Evolutionary conservation across 2,329 filamentous ascomycete species (phyloP).

Genomic region (Epichloe hybrida): DNA sequence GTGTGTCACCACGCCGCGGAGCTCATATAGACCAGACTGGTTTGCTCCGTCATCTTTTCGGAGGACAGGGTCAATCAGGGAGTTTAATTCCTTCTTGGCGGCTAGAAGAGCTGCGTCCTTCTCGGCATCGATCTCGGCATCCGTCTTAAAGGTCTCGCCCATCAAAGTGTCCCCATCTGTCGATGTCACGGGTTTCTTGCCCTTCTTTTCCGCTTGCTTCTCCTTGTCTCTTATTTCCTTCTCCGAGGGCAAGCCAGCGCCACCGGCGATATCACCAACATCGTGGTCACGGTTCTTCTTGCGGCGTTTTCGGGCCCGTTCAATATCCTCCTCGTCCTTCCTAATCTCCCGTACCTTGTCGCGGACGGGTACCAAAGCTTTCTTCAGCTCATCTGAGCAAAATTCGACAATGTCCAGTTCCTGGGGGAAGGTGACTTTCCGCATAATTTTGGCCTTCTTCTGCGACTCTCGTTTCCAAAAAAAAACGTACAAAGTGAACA

Average conservation of each 20-base stretch:
- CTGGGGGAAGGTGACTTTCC: slow-evolving; percentile 88
- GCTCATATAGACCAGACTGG: slow-evolving; percentile 88
- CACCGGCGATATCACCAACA: slow-evolving; percentile 30
- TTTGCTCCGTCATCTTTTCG: slow-evolving; percentile 71
- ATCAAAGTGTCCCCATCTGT: slow-evolving; percentile 58
- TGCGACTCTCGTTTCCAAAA: slow-evolving; percentile 93
- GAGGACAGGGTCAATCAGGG: slow-evolving; percentile 62
- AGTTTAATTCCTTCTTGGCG: slow-evolving; percentile 78
- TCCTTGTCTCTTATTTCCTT: slow-evolving; percentile 39
- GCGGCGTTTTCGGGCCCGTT: slow-evolving; percentile 82
- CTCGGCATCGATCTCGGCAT: slow-evolving; percentile 84
- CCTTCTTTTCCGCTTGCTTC: slow-evolving; percentile 29
- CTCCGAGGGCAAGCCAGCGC: slow-evolving; percentile 35
- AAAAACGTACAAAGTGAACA: slow-evolving; percentile 94
- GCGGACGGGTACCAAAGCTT: slow-evolving; percentile 75
- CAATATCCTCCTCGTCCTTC: slow-evolving; percentile 89
- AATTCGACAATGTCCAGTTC: slow-evolving; percentile 92
- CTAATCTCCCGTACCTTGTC: slow-evolving; percentile 91
- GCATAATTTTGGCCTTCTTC: slow-evolving; percentile 99
- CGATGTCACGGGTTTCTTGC: slow-evolving; percentile 19
- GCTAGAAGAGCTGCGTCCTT: slow-evolving; percentile 58
- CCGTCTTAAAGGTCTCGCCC: slow-evolving; percentile 76
- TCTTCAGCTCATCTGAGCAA: slow-evolving; percentile 81
- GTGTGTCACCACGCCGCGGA: slow-evolving; percentile 87
- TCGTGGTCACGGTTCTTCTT: slow-evolving; percentile 48